Conservation (phyloP, 2,329 filamentous ascomycete species). For the Cucurbitaria berberidis region DNA sequence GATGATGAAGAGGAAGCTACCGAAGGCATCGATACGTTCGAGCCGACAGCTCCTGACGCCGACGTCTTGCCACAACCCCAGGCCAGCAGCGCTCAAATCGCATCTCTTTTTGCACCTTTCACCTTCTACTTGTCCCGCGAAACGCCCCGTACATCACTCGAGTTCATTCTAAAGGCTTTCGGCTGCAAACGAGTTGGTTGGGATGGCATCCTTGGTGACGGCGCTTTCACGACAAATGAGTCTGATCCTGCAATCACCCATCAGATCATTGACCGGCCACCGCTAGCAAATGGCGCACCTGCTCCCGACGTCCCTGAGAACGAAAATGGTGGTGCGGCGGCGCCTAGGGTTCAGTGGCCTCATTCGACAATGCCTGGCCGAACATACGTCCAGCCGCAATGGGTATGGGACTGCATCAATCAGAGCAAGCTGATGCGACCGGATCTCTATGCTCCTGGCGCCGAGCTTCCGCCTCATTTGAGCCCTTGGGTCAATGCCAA, state of each 20-base stretch:
- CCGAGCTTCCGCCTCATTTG: constrained; percentile 88
- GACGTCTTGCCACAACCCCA: constrained; percentile 85
- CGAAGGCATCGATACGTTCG: constrained; percentile 83
- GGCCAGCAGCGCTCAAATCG: constrained; percentile 68
- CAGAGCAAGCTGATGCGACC: constrained; percentile 85
- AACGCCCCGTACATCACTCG: constrained; percentile 85
- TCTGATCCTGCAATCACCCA: constrained; percentile 89
- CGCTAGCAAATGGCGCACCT: constrained; percentile 59
- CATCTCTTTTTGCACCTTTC: constrained; percentile 82
- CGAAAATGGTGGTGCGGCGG: constrained; percentile 61
- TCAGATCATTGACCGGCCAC: constrained; percentile 91
- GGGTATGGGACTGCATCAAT: constrained; percentile 98
- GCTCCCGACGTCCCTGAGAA: constrained; percentile 50
- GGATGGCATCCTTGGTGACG: constrained; percentile 88
- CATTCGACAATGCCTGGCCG: constrained; percentile 86
- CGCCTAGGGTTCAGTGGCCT: constrained; percentile 54
- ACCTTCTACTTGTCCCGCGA: constrained; percentile 95
- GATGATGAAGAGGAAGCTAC: constrained; percentile 45
- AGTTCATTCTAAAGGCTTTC: constrained; percentile 92
- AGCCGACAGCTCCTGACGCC: constrained; percentile 80
- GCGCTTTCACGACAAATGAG: constrained; percentile 90
- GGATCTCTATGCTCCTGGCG: constrained; percentile 87
- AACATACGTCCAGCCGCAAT: constrained; percentile 94
- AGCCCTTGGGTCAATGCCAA: constrained; percentile 93
- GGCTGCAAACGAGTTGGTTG: constrained; percentile 96